A percentile compares a stretch with the other conserved stretches of the same genome.
Evolutionary conservation across 2,329 filamentous ascomycete species (phyloP).

Genomic region (Pseudogymnoascus sp.): DNA sequence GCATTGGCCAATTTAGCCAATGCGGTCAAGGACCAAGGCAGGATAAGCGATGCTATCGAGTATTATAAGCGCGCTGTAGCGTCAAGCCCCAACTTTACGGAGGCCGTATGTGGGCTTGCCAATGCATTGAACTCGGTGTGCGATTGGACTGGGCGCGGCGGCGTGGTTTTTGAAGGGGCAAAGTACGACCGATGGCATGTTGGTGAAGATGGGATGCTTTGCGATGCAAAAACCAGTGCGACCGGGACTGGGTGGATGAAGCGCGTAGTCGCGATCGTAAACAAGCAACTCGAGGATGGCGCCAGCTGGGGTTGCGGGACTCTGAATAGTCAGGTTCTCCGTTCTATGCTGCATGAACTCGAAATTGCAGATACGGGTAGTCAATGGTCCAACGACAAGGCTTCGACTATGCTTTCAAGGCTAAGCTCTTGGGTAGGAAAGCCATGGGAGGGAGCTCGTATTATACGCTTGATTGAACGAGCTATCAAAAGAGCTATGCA

Average conservation of each 20-base stretch:
- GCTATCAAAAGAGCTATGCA: constrained; percentile 69
- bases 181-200: constrained; percentile 89
- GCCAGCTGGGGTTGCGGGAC: constrained; percentile 75
- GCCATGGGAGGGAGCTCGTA: constrained; percentile 79
- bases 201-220: constrained; percentile 70
- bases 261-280: constrained; percentile 83
- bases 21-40: constrained; percentile 92
- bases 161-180: constrained; percentile 65
- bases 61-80: constrained; percentile 87
- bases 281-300: constrained; percentile 78
- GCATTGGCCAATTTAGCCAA: constrained; percentile 94
- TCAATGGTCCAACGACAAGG: constrained; percentile 29
- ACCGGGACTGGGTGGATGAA: constrained; percentile 74
- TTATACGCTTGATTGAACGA: constrained; percentile 78
- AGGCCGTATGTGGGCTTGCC: constrained; percentile 90
- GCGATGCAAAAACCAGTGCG: constrained; percentile 57
- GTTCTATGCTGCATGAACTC: constrained; percentile 30
- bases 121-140: constrained; percentile 96
- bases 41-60: constrained; percentile 80
- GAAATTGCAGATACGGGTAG: constrained; percentile 27
- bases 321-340: constrained; percentile 48
- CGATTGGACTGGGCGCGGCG: constrained; percentile 84
- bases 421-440: constrained; percentile 56
- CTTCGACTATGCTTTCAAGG: constrained; percentile 29
- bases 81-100: constrained; percentile 91